phyloP scores from a whole-genome alignment of 768 basidiomycete genomes.

The Chalciporus pseudorubinellus region DNA sequence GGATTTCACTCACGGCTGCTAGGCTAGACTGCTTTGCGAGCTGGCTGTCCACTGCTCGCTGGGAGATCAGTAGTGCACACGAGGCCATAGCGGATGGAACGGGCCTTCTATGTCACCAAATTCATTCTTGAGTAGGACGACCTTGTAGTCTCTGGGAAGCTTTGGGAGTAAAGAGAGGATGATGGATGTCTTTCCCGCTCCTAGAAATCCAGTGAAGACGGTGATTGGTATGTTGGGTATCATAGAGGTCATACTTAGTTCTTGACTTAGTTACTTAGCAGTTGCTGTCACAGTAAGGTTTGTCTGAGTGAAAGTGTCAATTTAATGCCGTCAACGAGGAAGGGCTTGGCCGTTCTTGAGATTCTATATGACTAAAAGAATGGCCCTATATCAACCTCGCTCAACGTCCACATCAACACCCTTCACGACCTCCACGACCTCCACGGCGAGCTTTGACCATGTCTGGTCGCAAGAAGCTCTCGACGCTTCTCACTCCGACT shows the following conservation, averaged over 20 bases:
- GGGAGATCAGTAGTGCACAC: slow-evolving; percentile 1
- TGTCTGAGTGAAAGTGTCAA: too few species aligned
- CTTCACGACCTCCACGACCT: background rate
- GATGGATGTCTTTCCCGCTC: slow-evolving; percentile 75
- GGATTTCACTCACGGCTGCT: slow-evolving; percentile 86
- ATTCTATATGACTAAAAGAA: too few species aligned
- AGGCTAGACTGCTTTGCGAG: slow-evolving; percentile 82
- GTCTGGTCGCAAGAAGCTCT: slow-evolving; percentile 17
- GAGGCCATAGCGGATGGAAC: background rate
- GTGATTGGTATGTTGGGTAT: slow-evolving; percentile 70
- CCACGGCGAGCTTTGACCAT: slow-evolving; percentile 9
- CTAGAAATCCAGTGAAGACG: slow-evolving; percentile 93
- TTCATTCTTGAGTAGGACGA: slow-evolving; percentile 93
- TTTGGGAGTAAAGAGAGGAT: slow-evolving; percentile 82
- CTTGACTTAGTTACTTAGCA: background rate
- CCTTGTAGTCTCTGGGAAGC: slow-evolving; percentile 82
- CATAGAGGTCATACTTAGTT: slow-evolving; percentile 11
- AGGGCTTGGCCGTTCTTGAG: too few species aligned
- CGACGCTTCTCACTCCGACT: background rate
- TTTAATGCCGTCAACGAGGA: too few species aligned
- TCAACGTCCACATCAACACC: background rate
- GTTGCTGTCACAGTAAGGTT: too few species aligned
- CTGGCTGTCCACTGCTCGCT: slow-evolving; percentile 77
- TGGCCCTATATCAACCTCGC: too few species aligned
- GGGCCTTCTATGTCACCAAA: slow-evolving; percentile 91